These are phyloP conservation scores for Neoscytalidium dimidiatum DNA, from an alignment of 2,329 filamentous ascomycete genomes.

Conservation along the genomic window DNA sequence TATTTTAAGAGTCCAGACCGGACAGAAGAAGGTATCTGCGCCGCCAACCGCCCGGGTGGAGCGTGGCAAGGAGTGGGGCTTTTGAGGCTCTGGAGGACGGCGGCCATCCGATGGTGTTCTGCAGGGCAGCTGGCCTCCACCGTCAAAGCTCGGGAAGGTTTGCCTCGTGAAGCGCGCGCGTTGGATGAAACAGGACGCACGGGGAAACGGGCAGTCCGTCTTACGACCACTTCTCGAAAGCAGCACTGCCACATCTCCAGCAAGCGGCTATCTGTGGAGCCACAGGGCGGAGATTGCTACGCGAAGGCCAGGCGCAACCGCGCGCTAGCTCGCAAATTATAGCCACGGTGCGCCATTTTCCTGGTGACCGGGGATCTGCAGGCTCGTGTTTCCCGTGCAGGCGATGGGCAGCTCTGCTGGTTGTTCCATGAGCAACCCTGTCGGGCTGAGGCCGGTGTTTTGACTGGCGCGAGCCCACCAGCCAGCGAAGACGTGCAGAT, in stretches of 20 bases:
- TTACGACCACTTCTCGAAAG: not conserved
- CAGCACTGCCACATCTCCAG: conserved; percentile 6
- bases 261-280: conserved; percentile 1
- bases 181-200: not conserved
- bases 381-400: not conserved
- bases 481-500: conserved; percentile 10
- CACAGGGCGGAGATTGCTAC: not conserved
- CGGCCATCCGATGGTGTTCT: not conserved
- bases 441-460: not conserved
- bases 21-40: not conserved
- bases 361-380: not conserved
- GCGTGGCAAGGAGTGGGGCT: not conserved
- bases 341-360: conserved; percentile 1
- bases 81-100: not conserved
- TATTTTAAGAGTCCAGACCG: not conserved
- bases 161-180: not conserved
- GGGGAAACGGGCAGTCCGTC: not conserved
- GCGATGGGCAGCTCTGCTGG: not conserved
- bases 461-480: not conserved
- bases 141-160: not conserved
- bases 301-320: too few species aligned
- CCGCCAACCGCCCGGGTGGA: not conserved
- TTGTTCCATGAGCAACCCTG: not conserved
- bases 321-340: not conserved
- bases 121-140: not conserved